A percentile compares a stretch with the other conserved stretches of the same genome.
Evolutionary conservation across 495 filamentous ascomycete species (phyloP).

Genomic region (Aspergillus carlsbadensis): DNA sequence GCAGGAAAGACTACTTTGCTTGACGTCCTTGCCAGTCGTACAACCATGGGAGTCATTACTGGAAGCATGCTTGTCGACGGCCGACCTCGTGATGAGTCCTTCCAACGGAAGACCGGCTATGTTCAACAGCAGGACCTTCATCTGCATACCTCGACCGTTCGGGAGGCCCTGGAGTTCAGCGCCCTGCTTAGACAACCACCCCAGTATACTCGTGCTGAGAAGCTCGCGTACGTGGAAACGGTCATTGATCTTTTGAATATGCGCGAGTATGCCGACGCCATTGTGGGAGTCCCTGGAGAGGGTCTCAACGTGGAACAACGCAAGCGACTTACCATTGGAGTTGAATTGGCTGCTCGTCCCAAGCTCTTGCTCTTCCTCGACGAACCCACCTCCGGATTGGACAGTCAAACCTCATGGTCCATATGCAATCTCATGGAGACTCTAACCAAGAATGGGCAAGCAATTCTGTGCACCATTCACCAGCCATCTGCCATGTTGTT

Average conservation of each 20-base stretch:
- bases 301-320: constrained; percentile 89
- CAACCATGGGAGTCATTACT: constrained; percentile 51
- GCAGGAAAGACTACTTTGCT: constrained; percentile 68
- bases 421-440: constrained; percentile 86
- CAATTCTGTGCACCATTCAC: constrained; percentile 94
- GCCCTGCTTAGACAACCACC: constrained; percentile 83
- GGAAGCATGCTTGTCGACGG: constrained; percentile 59
- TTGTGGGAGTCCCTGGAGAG: constrained; percentile 44
- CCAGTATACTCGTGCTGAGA: constrained; percentile 68
- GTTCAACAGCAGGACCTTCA: constrained; percentile 96
- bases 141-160: constrained; percentile 79
- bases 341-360: constrained; percentile 85
- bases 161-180: constrained; percentile 79
- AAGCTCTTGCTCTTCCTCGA: constrained; percentile 84
- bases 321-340: constrained; percentile 85
- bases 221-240: constrained; percentile 85
- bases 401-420: constrained; percentile 88
- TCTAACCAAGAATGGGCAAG: constrained; percentile 82
- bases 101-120: constrained; percentile 93
- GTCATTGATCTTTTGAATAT: constrained; percentile 90
- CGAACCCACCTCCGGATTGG: constrained; percentile 85
- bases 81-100: constrained; percentile 63
- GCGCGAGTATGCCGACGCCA: constrained; percentile 50
- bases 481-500: constrained; percentile 94
- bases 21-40: constrained; percentile 57